phyloP scores from a whole-genome alignment of 768 basidiomycete genomes.

The Leccinum incarnatum region DNA sequence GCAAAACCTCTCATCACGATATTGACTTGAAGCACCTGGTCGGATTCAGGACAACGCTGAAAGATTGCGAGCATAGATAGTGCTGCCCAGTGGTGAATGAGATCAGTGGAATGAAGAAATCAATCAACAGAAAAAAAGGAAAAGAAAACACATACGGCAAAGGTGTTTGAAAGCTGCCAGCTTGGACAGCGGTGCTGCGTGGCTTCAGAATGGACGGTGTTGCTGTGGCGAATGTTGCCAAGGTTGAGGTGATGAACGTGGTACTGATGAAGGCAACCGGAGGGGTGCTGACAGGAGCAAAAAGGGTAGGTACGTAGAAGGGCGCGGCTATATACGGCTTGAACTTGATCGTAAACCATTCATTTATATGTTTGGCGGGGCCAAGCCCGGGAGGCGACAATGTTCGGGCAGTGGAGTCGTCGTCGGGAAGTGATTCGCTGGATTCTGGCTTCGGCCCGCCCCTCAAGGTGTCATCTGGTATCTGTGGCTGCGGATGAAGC shows the following conservation, averaged over 20 bases:
- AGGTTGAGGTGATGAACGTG: background rate
- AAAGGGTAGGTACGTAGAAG: background rate
- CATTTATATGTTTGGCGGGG: background rate
- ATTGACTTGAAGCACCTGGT: background rate
- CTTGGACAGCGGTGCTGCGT: background rate
- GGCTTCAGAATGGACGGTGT: background rate
- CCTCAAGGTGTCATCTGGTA: background rate
- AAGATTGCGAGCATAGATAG: background rate
- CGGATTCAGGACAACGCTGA: background rate
- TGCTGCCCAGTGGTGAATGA: background rate
- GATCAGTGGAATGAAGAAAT: background rate
- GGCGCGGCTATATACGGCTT: background rate
- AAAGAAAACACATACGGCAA: background rate
- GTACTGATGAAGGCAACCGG: background rate
- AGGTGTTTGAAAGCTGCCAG: background rate
- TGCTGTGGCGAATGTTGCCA: background rate
- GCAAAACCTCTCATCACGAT: background rate
- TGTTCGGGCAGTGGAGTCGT: background rate
- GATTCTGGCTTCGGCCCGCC: background rate
- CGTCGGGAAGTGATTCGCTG: background rate
- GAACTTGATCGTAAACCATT: background rate
- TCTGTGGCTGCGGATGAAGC: background rate
- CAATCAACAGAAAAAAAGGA: background rate
- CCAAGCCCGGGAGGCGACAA: background rate
- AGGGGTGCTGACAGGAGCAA: background rate